Conservation (phyloP, 805 yeast genomes). For the Ogataea zsoltii region DNA sequence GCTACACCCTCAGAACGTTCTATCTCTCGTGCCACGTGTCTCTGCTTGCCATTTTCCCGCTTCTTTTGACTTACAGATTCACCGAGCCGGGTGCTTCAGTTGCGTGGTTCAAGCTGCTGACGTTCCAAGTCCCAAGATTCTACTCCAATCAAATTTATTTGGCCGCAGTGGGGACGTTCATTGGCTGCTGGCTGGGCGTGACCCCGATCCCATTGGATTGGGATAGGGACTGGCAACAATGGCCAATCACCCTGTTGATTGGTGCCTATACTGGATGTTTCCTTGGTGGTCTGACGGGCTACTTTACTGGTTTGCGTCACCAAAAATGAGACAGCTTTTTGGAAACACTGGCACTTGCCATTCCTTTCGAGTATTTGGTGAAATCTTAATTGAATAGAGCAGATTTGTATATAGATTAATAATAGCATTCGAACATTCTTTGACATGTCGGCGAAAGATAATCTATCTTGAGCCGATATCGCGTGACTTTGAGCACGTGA, state of each 20-base stretch:
- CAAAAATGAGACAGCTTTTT: not conserved
- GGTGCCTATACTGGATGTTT: slow-evolving; percentile 80
- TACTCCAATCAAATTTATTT: slow-evolving; percentile 37
- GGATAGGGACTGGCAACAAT: slow-evolving; percentile 96
- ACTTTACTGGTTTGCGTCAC: slow-evolving; percentile 7
- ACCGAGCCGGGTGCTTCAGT: slow-evolving; percentile 30
- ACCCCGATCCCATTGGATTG: slow-evolving; percentile 94
- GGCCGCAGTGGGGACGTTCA: slow-evolving; percentile 41
- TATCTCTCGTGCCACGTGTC: slow-evolving; percentile 64
- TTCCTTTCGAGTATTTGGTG: no score
- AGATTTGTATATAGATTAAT: not conserved
- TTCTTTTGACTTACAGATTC: slow-evolving; percentile 55
- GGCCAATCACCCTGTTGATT: slow-evolving; percentile 86
- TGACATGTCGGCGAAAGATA: no score
- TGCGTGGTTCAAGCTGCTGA: slow-evolving; percentile 31
- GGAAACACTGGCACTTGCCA: no score
- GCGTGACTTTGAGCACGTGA: not conserved
- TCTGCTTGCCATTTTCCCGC: slow-evolving; percentile 59
- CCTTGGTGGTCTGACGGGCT: slow-evolving; percentile 44
- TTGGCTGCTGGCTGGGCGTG: slow-evolving; percentile 93
- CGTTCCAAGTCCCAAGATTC: slow-evolving; percentile 32
- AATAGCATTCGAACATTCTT: not conserved
- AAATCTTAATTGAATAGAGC: no score
- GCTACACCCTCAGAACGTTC: slow-evolving; percentile 54
- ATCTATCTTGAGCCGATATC: not conserved